Percentiles rank a stretch among this genome's conserved stretches.
Evolutionary conservation across 225 moss, liverwort and hornwort genomes (phyloP).

Genomic region (Climacium dendroides): DNA sequence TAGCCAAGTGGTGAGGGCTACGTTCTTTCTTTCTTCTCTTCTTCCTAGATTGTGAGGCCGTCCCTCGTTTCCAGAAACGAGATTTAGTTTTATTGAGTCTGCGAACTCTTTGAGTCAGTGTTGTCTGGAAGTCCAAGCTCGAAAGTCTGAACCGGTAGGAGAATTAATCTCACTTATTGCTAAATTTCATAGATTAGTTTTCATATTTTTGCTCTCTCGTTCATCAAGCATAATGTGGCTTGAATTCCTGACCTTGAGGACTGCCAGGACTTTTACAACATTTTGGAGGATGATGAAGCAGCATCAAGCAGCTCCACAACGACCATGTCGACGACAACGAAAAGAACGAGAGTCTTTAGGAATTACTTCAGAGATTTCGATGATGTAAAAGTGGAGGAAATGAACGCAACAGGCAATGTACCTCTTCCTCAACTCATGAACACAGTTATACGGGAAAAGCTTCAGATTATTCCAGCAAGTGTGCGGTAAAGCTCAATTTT

Average conservation of each 20-base stretch:
- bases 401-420: neutral
- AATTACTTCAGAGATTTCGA: neutral
- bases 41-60: neutral
- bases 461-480: conserved; percentile 56
- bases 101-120: neutral
- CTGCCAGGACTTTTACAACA: conserved; percentile 61
- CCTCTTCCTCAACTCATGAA: conserved; percentile 54
- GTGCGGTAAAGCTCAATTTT: conserved; percentile 10
- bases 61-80: neutral
- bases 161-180: neutral
- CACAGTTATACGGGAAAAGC: conserved; percentile 55
- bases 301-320: neutral
- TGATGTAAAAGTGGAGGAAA: neutral
- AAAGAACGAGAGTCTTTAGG: neutral
- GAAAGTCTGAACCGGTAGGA: neutral
- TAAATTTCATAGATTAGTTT: neutral
- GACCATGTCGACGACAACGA: neutral
- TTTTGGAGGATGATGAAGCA: conserved; percentile 47
- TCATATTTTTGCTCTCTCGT: neutral
- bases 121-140: neutral
- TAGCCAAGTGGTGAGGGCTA: conserved; percentile 27
- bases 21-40: neutral
- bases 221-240: neutral
- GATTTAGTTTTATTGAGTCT: neutral
- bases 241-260: neutral